Evolutionary conservation across 768 basidiomycete genomes (phyloP).

Genomic region (Calocybe gangraenosa): DNA sequence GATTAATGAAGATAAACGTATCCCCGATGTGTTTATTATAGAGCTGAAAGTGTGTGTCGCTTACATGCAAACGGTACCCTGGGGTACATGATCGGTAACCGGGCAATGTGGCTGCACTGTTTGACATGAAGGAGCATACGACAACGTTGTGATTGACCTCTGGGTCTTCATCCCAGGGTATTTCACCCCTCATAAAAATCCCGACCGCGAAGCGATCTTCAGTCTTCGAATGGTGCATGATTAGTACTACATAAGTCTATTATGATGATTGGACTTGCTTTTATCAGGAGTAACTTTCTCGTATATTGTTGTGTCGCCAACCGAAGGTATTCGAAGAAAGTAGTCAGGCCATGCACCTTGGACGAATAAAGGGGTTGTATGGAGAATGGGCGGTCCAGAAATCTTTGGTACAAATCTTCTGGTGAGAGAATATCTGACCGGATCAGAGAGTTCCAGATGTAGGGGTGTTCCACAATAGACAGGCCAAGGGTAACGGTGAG

Average conservation of each 20-base stretch:
- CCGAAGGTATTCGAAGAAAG: slow-evolving; percentile 60
- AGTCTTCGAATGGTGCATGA: slow-evolving; percentile 31
- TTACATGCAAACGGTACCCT: slow-evolving; percentile 55
- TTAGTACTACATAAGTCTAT: background rate
- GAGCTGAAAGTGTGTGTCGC: slow-evolving; percentile 52
- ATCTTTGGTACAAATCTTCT: slow-evolving; percentile 46
- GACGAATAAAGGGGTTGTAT: slow-evolving; percentile 64
- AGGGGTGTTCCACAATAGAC: slow-evolving; percentile 35
- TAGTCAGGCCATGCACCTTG: slow-evolving; percentile 40
- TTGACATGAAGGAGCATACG: slow-evolving; percentile 58
- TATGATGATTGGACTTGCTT: slow-evolving; percentile 30
- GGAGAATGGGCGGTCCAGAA: slow-evolving; percentile 47
- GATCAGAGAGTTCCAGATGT: slow-evolving; percentile 62
- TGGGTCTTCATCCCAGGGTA: slow-evolving; percentile 56
- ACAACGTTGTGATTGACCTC: slow-evolving; percentile 56
- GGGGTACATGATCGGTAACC: slow-evolving; percentile 45
- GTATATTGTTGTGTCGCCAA: slow-evolving; percentile 55
- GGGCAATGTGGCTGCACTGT: slow-evolving; percentile 42
- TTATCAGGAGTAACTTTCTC: slow-evolving; percentile 52
- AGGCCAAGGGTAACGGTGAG: slow-evolving; percentile 39
- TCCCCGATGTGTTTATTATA: slow-evolving; percentile 48
- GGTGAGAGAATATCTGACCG: slow-evolving; percentile 54
- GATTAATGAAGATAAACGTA: slow-evolving; percentile 56
- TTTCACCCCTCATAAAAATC: slow-evolving; percentile 57
- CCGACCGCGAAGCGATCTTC: slow-evolving; percentile 60